Percentiles rank a stretch among this genome's conserved stretches.
These are phyloP conservation scores for Microascus cirrosus DNA, from an alignment of 2,329 filamentous ascomycete species.

Conservation along the genomic window DNA sequence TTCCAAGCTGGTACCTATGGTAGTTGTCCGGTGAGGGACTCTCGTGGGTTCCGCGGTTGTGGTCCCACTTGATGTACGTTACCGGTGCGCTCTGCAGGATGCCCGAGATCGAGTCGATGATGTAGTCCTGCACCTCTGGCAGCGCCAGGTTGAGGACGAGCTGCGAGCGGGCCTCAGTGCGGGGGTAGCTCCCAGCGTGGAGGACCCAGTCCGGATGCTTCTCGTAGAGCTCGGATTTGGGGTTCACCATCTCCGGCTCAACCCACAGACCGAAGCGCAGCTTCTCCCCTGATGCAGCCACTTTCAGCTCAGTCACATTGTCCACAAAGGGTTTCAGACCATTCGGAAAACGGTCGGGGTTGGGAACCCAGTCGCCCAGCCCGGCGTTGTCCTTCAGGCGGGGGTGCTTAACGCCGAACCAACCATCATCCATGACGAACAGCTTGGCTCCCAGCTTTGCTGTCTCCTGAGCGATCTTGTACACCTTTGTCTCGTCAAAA, in stretches of 20 bases:
- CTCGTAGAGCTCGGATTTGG: constrained; percentile 47
- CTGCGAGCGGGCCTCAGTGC: constrained; percentile 44
- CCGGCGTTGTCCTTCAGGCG: constrained; percentile 45
- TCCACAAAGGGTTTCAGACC: constrained; percentile 41
- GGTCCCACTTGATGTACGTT: constrained; percentile 57
- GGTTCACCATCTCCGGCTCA: constrained; percentile 58
- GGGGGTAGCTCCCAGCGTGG: constrained; percentile 42
- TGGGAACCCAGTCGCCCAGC: constrained; percentile 52
- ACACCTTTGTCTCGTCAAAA: constrained; percentile 44
- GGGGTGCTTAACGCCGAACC: constrained; percentile 54
- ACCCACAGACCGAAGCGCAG: constrained; percentile 56
- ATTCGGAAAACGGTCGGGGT: constrained; percentile 45
- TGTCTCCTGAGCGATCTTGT: constrained; percentile 41
- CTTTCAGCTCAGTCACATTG: constrained; percentile 35
- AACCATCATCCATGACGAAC: constrained; percentile 56
- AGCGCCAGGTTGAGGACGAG: constrained; percentile 51
- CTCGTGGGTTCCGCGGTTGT: constrained; percentile 55
- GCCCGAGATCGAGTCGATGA: constrained; percentile 42
- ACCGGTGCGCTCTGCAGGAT: constrained; percentile 43
- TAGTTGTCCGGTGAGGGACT: constrained; percentile 37
- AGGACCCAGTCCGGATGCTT: constrained; percentile 55
- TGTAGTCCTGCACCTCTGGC: constrained; percentile 50
- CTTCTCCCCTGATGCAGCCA: constrained; percentile 31
- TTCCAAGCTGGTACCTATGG: constrained; percentile 51
- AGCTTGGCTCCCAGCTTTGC: constrained; percentile 49